These are phyloP conservation scores for Annulohypoxylon stygium DNA, from an alignment of 495 filamentous ascomycete species.

Conservation along the genomic window DNA sequence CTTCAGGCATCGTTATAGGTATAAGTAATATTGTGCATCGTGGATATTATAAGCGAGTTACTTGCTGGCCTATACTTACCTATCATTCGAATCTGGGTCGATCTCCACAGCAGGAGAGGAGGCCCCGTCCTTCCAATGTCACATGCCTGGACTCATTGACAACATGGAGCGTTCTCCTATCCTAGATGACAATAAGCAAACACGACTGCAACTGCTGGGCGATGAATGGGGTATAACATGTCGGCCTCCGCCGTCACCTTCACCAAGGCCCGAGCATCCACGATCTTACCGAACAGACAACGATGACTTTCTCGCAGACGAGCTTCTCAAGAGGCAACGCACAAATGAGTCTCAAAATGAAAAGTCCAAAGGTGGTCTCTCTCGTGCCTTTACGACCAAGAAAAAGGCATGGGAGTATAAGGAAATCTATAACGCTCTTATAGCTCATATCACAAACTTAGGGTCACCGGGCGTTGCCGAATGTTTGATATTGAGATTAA, in stretches of 20 bases:
- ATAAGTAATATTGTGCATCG: not conserved
- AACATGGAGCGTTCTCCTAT: conserved; percentile 42
- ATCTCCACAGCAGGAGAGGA: conserved; percentile 15
- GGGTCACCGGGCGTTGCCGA: conserved; percentile 63
- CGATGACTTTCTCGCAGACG: conserved; percentile 60
- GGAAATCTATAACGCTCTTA: conserved; percentile 61
- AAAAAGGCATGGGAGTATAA: conserved; percentile 62
- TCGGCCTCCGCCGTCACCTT: conserved; percentile 39
- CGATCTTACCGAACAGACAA: conserved; percentile 52
- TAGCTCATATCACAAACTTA: conserved; percentile 55
- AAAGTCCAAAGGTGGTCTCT: conserved; percentile 54
- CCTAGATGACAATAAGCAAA: conserved; percentile 47
- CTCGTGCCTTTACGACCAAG: conserved; percentile 59
- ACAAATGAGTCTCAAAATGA: conserved; percentile 47
- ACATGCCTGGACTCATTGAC: conserved; percentile 28
- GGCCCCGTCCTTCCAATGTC: conserved; percentile 13
- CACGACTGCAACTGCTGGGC: conserved; percentile 56
- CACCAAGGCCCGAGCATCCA: conserved; percentile 45
- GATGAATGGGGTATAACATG: conserved; percentile 53
- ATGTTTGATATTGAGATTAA: conserved; percentile 60
- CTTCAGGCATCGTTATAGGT: not conserved
- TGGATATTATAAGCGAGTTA: conserved; percentile 7
- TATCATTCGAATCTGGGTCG: conserved; percentile 4
- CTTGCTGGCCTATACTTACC: not conserved
- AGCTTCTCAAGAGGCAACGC: conserved; percentile 59